Percentiles rank a stretch among this genome's conserved stretches.
Conservation (phyloP, 495 filamentous ascomycete genomes). For the Neurospora tetrasperma region DNA sequence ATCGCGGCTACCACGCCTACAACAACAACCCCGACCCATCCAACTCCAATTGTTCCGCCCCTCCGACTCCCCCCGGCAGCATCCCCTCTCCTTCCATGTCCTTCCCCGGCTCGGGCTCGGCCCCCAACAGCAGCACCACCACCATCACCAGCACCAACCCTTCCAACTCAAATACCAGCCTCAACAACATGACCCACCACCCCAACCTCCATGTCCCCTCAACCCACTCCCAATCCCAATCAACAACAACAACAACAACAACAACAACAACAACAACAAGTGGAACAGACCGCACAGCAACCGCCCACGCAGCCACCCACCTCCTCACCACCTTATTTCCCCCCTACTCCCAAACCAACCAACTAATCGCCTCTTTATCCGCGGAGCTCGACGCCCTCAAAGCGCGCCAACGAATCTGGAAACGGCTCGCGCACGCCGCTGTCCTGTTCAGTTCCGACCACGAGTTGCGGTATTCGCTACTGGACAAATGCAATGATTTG, state of each 20-base stretch:
- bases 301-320: not conserved
- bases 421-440: not conserved
- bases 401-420: not conserved
- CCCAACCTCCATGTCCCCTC: no score
- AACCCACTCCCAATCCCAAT: not conserved
- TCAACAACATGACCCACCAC: no score
- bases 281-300: not conserved
- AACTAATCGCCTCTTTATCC: not conserved
- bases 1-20: not conserved
- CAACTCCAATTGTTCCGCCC: not conserved
- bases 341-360: not conserved
- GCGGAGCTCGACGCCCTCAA: not conserved
- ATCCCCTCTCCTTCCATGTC: not conserved
- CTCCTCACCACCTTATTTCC: not conserved
- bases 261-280: not conserved
- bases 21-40: not conserved
- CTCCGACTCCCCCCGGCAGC: not conserved
- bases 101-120: not conserved
- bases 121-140: no score
- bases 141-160: no score
- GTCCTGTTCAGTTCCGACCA: not conserved
- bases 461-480: not conserved
- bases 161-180: no score
- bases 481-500: not conserved
- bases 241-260: not conserved